Evolutionary conservation across 2,329 filamentous ascomycete species (phyloP).

Genomic region (Thermothelomyces thermophilus): DNA sequence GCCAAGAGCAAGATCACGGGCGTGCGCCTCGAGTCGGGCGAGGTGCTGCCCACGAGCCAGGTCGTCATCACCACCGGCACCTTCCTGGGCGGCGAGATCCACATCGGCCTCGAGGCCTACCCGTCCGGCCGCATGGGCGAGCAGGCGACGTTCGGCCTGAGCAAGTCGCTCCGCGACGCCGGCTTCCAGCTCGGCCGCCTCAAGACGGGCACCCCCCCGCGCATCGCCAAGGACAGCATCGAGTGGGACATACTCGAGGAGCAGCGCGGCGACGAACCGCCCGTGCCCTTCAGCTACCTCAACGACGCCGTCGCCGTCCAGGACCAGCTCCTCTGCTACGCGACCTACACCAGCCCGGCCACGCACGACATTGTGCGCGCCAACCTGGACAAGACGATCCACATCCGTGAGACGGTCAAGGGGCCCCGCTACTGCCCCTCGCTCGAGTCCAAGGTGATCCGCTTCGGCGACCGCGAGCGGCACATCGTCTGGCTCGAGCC

Average conservation of each 20-base stretch:
- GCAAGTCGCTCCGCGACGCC: constrained; percentile 80
- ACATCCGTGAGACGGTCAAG: constrained; percentile 91
- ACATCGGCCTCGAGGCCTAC: constrained; percentile 79
- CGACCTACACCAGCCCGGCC: constrained; percentile 76
- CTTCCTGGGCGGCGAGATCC: constrained; percentile 91
- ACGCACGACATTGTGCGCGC: constrained; percentile 78
- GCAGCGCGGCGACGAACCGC: constrained; percentile 78
- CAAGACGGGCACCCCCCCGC: constrained; percentile 92
- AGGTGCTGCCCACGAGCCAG: constrained; percentile 69
- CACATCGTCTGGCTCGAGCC: constrained; percentile 97
- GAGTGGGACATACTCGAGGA: constrained; percentile 65
- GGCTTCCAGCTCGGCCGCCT: constrained; percentile 84
- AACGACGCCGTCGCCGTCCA: constrained; percentile 71
- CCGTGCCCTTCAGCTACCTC: constrained; percentile 85
- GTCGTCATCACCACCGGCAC: constrained; percentile 96
- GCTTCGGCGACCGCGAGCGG: constrained; percentile 70
- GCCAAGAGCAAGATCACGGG: constrained; percentile 70
- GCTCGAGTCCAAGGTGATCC: constrained; percentile 86
- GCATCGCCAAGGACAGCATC: constrained; percentile 75
- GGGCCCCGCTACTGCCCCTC: constrained; percentile 95
- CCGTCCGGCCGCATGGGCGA: constrained; percentile 91
- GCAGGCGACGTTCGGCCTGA: constrained; percentile 84
- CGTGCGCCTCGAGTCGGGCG: constrained; percentile 78
- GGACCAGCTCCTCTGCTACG: constrained; percentile 78
- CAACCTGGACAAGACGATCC: constrained; percentile 92